Conservation (phyloP, 305 asterid genomes). For the Solanum hybrid region DNA sequence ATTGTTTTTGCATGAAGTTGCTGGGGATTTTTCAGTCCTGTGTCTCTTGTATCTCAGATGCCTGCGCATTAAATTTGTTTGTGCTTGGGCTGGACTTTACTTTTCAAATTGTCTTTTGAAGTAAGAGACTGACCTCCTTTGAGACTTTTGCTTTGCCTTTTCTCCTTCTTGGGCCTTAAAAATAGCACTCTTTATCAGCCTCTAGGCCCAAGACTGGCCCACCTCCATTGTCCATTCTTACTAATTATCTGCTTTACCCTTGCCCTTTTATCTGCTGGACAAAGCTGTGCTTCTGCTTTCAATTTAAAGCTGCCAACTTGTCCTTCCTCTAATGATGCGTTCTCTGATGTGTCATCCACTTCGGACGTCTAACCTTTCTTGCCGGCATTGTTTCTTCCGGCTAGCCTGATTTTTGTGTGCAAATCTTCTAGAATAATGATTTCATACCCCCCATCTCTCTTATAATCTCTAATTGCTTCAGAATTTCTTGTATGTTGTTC, state of each 20-base stretch:
- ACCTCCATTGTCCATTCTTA: not conserved
- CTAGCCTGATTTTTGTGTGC: not conserved
- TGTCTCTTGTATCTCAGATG: not conserved
- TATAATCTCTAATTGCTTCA: not conserved
- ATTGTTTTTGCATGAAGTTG: not conserved
- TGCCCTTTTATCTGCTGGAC: not conserved
- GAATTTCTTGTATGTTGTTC: not conserved
- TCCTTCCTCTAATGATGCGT: not conserved
- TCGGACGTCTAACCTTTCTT: not conserved
- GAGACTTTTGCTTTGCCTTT: not conserved
- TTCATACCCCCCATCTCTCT: not conserved
- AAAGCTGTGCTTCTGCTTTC: not conserved
- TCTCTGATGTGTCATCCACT: not conserved
- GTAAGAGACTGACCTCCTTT: not conserved
- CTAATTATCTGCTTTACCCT: not conserved
- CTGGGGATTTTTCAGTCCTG: not conserved
- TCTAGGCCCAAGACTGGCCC: not conserved
- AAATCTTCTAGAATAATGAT: not conserved
- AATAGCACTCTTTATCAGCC: not conserved
- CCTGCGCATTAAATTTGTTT: not conserved
- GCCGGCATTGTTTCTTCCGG: not conserved
- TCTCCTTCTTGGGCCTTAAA: not conserved
- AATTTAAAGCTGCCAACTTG: not conserved
- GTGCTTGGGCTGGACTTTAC: not conserved
- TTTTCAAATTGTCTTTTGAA: not conserved